phyloP scores from a whole-genome alignment of 441 rosid genomes.

The Populus hybrid region DNA sequence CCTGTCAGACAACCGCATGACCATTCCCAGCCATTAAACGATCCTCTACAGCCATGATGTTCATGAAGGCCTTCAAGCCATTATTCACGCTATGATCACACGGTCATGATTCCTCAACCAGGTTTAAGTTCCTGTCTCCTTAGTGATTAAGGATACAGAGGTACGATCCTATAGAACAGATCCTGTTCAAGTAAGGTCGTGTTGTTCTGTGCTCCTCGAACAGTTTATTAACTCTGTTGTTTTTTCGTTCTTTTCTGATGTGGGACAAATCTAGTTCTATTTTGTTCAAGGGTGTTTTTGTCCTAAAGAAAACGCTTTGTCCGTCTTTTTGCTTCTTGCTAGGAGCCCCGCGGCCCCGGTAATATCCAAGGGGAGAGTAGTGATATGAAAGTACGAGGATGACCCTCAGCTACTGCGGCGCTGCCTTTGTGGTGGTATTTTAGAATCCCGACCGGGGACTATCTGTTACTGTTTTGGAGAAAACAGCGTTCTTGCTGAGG shows the following conservation, averaged over 20 bases:
- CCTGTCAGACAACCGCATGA: constrained; percentile 7
- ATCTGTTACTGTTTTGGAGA: constrained; percentile 26
- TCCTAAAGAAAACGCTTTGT: not conserved
- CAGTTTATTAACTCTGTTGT: too few species aligned
- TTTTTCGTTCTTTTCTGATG: too few species aligned
- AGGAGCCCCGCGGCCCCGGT: too few species aligned
- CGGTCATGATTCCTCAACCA: not conserved
- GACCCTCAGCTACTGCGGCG: too few species aligned
- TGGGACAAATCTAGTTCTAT: not conserved
- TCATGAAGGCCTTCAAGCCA: accelerated
- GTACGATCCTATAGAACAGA: constrained; percentile 13
- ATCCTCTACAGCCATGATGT: not conserved
- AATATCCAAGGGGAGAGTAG: too few species aligned
- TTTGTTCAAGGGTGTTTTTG: not conserved
- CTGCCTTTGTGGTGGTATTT: too few species aligned
- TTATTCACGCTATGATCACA: not conserved
- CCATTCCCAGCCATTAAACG: not conserved
- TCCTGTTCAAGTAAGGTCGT: constrained; percentile 19
- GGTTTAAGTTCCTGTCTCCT: not conserved
- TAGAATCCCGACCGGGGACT: too few species aligned
- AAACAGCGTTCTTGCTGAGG: constrained; percentile 54
- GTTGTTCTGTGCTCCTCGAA: accelerated
- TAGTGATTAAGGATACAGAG: not conserved
- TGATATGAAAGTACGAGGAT: too few species aligned
- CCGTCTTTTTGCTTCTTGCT: not conserved